Conservation (phyloP, 2,329 filamentous ascomycete species). For the Beauveria asiatica region DNA sequence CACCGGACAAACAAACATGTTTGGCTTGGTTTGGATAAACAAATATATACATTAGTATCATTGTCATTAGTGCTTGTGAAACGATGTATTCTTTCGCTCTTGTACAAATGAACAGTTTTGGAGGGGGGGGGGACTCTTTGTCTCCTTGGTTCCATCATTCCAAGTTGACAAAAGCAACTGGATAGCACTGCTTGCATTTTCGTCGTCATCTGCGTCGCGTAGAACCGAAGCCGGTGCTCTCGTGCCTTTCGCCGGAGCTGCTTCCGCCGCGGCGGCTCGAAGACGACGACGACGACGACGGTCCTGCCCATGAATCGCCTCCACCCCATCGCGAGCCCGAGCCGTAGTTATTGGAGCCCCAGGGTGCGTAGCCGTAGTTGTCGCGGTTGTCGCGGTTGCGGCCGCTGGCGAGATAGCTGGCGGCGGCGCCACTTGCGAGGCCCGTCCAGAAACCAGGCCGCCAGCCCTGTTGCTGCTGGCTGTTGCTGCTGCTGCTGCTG, state of each 20-base stretch:
- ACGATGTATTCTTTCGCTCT: neutral
- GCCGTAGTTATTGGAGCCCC: conserved; percentile 16
- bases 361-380: conserved; percentile 17
- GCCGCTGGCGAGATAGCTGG: conserved; percentile 52
- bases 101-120: neutral
- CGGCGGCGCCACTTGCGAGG: conserved; percentile 58
- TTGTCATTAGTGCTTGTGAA: neutral
- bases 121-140: no score
- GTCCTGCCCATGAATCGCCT: conserved; percentile 19
- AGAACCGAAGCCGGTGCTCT: conserved; percentile 66
- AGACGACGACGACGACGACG: conserved; percentile 26
- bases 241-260: conserved; percentile 40
- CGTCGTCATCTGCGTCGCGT: conserved; percentile 46
- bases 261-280: conserved; percentile 28
- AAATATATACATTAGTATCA: neutral
- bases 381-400: conserved; percentile 29
- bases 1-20: neutral
- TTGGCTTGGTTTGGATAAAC: conserved; percentile 8
- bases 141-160: no score
- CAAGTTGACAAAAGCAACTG: no score
- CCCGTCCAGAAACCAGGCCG: conserved; percentile 43
- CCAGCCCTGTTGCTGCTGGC: conserved; percentile 19
- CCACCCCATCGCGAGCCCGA: conserved; percentile 27
- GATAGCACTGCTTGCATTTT: no score
- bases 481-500: conserved; percentile 18